phyloP scores from a whole-genome alignment of 345 rosid genomes.

The Orychophragmus violaceus region DNA sequence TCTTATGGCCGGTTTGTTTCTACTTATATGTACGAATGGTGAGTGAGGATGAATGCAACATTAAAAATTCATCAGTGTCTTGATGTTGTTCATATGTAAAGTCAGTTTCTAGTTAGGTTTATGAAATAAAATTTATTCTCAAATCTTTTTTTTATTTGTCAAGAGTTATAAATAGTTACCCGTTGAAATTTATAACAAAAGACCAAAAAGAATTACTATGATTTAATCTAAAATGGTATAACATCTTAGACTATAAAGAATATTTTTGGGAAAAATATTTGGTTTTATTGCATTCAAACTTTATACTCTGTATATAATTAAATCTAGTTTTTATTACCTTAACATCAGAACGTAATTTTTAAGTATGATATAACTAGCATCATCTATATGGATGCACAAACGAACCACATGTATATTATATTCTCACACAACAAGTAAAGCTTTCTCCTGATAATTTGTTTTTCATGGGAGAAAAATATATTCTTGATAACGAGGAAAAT shows the following conservation, averaged over 20 bases:
- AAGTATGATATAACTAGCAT: not conserved
- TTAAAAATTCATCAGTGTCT: not conserved
- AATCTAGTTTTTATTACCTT: not conserved
- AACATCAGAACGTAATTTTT: not conserved
- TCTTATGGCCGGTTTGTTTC: conserved; percentile 1
- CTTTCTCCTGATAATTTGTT: not conserved
- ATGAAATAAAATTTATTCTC: not conserved
- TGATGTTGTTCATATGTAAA: not conserved
- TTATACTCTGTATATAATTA: not conserved
- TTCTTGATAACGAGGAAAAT: conserved; percentile 16
- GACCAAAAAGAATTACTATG: not conserved
- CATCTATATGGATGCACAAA: not conserved
- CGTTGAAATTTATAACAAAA: not conserved
- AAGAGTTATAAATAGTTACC: not conserved
- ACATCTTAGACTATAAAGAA: not conserved
- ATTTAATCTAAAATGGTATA: not conserved
- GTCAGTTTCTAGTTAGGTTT: not conserved
- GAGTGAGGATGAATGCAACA: not conserved
- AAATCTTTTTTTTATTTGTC: not conserved
- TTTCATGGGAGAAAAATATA: conserved; percentile 14
- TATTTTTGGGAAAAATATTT: not conserved
- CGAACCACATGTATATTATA: not conserved
- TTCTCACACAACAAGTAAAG: not conserved
- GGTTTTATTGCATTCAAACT: not conserved
- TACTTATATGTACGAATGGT: not conserved